Base-by-base conservation (phyloP, 352 stramenopile genomes). In the Phytophthora rubi region DNA sequence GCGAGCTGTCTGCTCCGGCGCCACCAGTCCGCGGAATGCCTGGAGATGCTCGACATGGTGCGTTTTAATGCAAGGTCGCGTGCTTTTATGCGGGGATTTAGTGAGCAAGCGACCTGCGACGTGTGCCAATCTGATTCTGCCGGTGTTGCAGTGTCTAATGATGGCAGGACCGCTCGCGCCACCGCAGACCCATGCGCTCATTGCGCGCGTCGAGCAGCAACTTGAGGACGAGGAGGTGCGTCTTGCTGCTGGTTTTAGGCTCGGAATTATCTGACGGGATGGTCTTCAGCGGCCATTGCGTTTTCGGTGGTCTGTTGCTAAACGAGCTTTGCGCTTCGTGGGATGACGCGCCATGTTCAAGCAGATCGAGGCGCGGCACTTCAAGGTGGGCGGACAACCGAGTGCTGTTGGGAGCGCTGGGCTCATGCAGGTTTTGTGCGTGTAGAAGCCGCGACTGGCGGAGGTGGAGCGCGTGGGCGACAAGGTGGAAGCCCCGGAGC, bases 31-130 rank as follows among this genome's bases (percentile, higher is more conserved):
- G 45, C 53, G 6, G 75, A 85, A 44, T 76, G 75, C 62, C 66
- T 92, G 5, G 63, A 65, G 45, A 82, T 70, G 35, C 71, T 94
- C 23, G 86, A 94, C 62, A 84, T 91, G 83, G 86, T 93, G 61
- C 45, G 71, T 68, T 63, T 49, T 68, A 62, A 18, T 10, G 18
- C 23, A 33, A 39, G 30, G 3, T 45, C 23, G 12, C 47, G 53
- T 62, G 54, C 35, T 64, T 64, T 54, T 64, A 64, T 64, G 37
- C 37, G 21, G 12, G 9, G n/a, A 42, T 60, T 56, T 65, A 65
- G 47, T 49, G 51, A 60, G 39, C 13, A 60, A 59, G 21, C 47
- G 16, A 59, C 51, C 54, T 60, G 54, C n/a, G 54, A 60, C 54
- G 54, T 60, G 54, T 60, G 54, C 52, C 8, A 47, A 35, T 51